Evolutionary conservation across 345 rosid genomes (phyloP), one percentile per base, ranked within the genome.

Genomic region (Camelina laxa): DNA sequence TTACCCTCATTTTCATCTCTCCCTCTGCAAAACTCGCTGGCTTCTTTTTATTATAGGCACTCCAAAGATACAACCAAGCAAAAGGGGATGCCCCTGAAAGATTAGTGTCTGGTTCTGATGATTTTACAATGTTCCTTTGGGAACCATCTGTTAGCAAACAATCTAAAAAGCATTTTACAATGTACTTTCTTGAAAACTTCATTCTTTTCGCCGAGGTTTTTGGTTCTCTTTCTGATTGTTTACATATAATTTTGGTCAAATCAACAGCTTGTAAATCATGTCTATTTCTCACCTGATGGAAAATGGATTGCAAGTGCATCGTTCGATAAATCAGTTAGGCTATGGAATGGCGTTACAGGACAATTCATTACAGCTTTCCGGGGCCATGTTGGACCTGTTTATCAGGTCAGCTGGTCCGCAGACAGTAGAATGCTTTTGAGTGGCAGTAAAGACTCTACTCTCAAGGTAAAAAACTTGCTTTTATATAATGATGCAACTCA

Each of bases 291-390:
- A 76, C 99, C 97, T 56, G 93, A 95, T 80, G 97, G 98, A 66
- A 91, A 85, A 75, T 95, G 98, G 99, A 72, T 95, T 44, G 98
- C 98, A 5, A 92, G 99, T 79, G 99, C 99, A 7, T 95, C 99
- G 6, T 95, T 95, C 59, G 99, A 95, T 79, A 87, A 83, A 80
- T 92, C 98, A 13, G 97, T 95, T 56, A 92, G 88, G 83, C 44
- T 95, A 65, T 95, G 99, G 99, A 88, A 89, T 75, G 99, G 99
- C 71, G 13, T 80, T 16, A 92, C 97, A 2, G 98, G 99, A 67
- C 84, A 85, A 56, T 95, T 92, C 68, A 84, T 95, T 53, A 88
- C 97, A 81, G 84, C 89, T 73, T 92, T 92, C 70, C 72, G 97
- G 7, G 98, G 97, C 6, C 99, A 95, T 81, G 92, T 92, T 74